These are phyloP conservation scores for Ophiocordyceps sinensis DNA, from an alignment of 2,329 filamentous ascomycete species.

Conservation along the genomic window DNA sequence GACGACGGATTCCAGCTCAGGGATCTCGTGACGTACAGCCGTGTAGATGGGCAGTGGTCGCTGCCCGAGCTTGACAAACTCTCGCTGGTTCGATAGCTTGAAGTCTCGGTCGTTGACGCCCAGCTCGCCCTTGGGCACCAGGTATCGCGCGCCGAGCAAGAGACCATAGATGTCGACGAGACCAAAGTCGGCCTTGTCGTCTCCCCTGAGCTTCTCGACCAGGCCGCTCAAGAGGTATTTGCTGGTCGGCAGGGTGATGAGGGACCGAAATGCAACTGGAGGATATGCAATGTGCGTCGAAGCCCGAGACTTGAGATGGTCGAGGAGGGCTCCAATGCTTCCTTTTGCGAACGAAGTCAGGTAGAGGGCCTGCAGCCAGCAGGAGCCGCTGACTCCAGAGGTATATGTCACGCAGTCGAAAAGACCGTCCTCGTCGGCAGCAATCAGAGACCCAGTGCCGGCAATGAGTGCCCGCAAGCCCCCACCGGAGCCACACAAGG, in stretches of 20 bases:
- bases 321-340: slow-evolving; percentile 54
- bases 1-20: slow-evolving; percentile 33
- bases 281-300: slow-evolving; percentile 88
- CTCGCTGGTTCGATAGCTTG: slow-evolving; percentile 78
- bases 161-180: slow-evolving; percentile 89
- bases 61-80: slow-evolving; percentile 61
- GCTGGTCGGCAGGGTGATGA: slow-evolving; percentile 84
- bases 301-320: slow-evolving; percentile 75
- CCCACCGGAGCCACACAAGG: slow-evolving; percentile 87
- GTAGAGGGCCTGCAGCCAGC: slow-evolving; percentile 85
- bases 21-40: slow-evolving; percentile 89
- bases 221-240: slow-evolving; percentile 79
- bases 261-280: slow-evolving; percentile 62
- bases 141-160: slow-evolving; percentile 65
- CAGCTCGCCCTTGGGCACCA: slow-evolving; percentile 68
- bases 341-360: slow-evolving; percentile 56
- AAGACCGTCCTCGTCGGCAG: slow-evolving; percentile 70
- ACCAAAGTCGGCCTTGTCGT: slow-evolving; percentile 57
- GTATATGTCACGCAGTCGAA: slow-evolving; percentile 94
- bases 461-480: slow-evolving; percentile 82
- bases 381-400: slow-evolving; percentile 87
- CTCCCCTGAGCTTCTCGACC: slow-evolving; percentile 82
- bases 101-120: slow-evolving; percentile 65
- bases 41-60: slow-evolving; percentile 91
- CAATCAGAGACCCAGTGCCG: slow-evolving; percentile 74